These are phyloP conservation scores for Penicillium sp. DNA, from an alignment of 2,329 filamentous ascomycete genomes.

Conservation along the genomic window DNA sequence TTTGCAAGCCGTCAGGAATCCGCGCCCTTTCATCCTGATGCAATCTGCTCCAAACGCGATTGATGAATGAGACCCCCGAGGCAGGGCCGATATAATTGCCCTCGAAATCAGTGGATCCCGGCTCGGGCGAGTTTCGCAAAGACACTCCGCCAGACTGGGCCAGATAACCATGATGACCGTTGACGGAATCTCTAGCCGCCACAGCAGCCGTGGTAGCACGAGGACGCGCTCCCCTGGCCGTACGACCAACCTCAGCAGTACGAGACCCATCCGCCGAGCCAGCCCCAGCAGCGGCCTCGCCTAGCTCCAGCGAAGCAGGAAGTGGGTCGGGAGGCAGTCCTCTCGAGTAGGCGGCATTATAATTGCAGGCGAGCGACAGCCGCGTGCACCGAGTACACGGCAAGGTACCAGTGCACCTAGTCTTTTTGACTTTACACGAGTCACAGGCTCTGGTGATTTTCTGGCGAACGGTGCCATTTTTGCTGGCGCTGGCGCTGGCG, in stretches of 20 bases:
- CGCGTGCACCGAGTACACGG: constrained; percentile 39
- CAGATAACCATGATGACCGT: constrained; percentile 2
- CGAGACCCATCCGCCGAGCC: neutral
- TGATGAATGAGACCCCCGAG: constrained; percentile 57
- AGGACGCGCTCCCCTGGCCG: constrained; percentile 6
- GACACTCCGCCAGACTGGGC: constrained; percentile 20
- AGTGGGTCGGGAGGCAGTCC: constrained; percentile 39
- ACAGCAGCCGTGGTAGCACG: constrained; percentile 1
- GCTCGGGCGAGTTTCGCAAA: constrained; percentile 47
- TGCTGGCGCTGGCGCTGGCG: constrained; percentile 9
- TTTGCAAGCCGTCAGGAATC: constrained; percentile 31
- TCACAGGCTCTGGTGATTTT: constrained; percentile 45
- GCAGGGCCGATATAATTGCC: constrained; percentile 60
- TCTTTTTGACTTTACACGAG: constrained; percentile 43
- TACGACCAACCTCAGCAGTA: neutral
- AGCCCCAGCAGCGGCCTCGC: neutral
- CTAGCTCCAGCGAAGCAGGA: constrained; percentile 13
- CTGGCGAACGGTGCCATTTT: constrained; percentile 29
- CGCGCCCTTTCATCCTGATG: constrained; percentile 53
- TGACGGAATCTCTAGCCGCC: neutral
- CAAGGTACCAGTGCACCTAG: constrained; percentile 40
- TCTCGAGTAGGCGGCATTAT: constrained; percentile 41
- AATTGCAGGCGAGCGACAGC: constrained; percentile 36
- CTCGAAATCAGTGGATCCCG: constrained; percentile 53
- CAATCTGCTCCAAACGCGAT: constrained; percentile 69